phyloP scores from a whole-genome alignment of 345 rosid genomes.

The Hibiscus trionum region DNA sequence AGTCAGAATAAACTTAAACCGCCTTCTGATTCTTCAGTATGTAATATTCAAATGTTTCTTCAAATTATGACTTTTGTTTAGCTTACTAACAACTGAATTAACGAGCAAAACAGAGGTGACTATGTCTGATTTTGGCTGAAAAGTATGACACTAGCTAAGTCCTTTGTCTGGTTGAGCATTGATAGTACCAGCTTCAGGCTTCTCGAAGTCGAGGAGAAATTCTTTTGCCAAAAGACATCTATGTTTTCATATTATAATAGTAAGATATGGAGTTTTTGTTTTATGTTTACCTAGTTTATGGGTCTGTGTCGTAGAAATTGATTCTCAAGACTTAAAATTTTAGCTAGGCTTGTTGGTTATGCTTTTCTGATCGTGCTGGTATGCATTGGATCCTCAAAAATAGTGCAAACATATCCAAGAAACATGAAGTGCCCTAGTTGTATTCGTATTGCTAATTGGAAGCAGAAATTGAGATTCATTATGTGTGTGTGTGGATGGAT shows the following conservation, averaged over 20 bases:
- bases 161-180: background rate
- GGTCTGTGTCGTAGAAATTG: background rate
- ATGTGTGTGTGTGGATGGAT: constrained; percentile 25
- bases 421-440: too few relatives aligned
- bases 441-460: constrained; percentile 22
- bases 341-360: background rate
- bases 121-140: background rate
- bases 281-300: background rate
- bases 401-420: too few relatives aligned
- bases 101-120: background rate
- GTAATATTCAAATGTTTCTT: too few relatives aligned
- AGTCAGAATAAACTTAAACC: background rate
- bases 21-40: background rate
- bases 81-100: background rate
- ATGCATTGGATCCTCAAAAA: background rate
- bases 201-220: background rate
- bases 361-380: background rate
- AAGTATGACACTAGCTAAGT: background rate
- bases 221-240: background rate
- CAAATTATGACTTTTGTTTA: background rate
- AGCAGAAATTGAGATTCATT: constrained; percentile 31
- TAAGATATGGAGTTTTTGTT: background rate
- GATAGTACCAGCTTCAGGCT: background rate
- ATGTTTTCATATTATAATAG: background rate
- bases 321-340: background rate